phyloP scores from a whole-genome alignment of 202 grass and related monocot species.

The Zizania palustris region DNA sequence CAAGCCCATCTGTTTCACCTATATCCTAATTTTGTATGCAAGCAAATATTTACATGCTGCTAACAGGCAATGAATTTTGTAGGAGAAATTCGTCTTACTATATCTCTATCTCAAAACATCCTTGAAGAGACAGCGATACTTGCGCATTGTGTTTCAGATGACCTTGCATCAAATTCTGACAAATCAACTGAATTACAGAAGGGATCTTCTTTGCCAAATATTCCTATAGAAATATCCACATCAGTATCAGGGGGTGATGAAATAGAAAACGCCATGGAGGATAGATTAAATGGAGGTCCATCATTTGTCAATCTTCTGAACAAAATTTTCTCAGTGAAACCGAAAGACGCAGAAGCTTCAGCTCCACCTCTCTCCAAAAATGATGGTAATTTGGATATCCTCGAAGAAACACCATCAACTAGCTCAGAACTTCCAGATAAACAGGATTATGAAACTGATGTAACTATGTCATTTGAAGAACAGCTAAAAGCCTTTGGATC shows the following conservation, averaged over 20 bases:
- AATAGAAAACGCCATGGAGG: conserved; percentile 44
- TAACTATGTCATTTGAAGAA: conserved; percentile 72
- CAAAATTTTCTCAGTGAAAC: conserved; percentile 59
- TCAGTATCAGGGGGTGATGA: conserved; percentile 36
- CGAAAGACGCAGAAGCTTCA: conserved; percentile 57
- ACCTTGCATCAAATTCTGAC: conserved; percentile 85
- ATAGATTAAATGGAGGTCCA: conserved; percentile 39
- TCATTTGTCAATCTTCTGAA: conserved; percentile 63
- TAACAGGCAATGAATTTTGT: conserved; percentile 18
- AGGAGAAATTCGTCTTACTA: conserved; percentile 74
- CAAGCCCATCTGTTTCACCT: background rate
- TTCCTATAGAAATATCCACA: conserved; percentile 39
- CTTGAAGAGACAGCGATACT: conserved; percentile 47
- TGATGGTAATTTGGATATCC: conserved; percentile 25
- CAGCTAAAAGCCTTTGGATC: conserved; percentile 72
- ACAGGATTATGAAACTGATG: conserved; percentile 40
- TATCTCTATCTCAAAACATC: conserved; percentile 65
- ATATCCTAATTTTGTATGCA: background rate
- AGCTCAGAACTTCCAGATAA: conserved; percentile 39
- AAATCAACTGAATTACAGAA: conserved; percentile 76
- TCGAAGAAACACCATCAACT: conserved; percentile 21
- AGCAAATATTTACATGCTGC: conserved; percentile 12
- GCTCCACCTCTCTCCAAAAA: conserved; percentile 23
- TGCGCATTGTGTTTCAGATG: conserved; percentile 55
- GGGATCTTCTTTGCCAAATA: conserved; percentile 48